A percentile compares a stretch with the other conserved stretches of the same genome.
phyloP scores from a whole-genome alignment of 495 filamentous ascomycete species.

The Tuber indicum region DNA sequence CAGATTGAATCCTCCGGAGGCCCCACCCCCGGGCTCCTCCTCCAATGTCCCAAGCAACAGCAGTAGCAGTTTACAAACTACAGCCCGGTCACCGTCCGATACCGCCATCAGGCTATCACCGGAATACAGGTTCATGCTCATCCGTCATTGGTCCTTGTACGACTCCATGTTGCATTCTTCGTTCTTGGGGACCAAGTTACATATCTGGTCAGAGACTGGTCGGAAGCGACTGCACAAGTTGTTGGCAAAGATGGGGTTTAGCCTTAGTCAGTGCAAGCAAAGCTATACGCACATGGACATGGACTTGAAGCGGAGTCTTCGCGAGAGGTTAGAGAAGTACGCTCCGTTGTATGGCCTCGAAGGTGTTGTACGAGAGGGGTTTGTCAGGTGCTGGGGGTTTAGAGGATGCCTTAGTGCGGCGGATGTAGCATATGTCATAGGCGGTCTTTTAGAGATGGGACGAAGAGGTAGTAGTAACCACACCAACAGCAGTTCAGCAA shows the following conservation, averaged over 20 bases:
- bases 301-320: slow-evolving; percentile 81
- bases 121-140: slow-evolving; percentile 86
- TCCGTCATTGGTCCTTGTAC: slow-evolving; percentile 94
- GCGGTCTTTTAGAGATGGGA: slow-evolving; percentile 87
- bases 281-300: slow-evolving; percentile 98
- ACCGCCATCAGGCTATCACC: slow-evolving; percentile 87
- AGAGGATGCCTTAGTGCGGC: slow-evolving; percentile 85
- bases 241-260: slow-evolving; percentile 96
- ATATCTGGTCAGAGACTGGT: slow-evolving; percentile 88
- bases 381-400: slow-evolving; percentile 97
- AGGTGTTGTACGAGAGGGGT: slow-evolving; percentile 93
- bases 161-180: slow-evolving; percentile 98
- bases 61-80: slow-evolving; percentile 65
- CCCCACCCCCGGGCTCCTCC: slow-evolving; percentile 46
- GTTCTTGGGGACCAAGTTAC: slow-evolving; percentile 83
- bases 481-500: slow-evolving; percentile 25
- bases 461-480: slow-evolving; percentile 45
- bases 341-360: slow-evolving; percentile 86
- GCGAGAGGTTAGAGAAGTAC: slow-evolving; percentile 80
- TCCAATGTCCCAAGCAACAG: slow-evolving; percentile 50
- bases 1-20: slow-evolving; percentile 78
- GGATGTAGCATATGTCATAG: slow-evolving; percentile 83
- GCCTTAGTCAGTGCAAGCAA: slow-evolving; percentile 84
- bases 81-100: slow-evolving; percentile 80
- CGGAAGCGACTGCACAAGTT: slow-evolving; percentile 90